Evolutionary conservation across 1,284 basidiomycete genomes (phyloP).

Genomic region (Ganoderma lucidum): DNA sequence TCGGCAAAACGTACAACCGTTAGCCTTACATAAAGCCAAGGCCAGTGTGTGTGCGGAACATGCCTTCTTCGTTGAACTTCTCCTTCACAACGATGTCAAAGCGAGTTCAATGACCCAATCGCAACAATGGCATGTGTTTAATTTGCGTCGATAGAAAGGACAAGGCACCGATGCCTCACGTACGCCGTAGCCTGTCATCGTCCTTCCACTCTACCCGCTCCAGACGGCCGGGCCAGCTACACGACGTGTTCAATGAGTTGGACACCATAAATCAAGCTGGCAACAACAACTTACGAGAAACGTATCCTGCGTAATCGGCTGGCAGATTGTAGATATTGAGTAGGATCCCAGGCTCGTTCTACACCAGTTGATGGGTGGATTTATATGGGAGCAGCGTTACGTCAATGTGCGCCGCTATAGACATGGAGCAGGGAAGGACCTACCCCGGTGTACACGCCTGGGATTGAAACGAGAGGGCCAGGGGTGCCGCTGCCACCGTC

Average conservation of each 20-base stretch:
- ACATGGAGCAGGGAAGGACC: neutral
- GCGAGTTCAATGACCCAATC: neutral
- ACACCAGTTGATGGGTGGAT: neutral
- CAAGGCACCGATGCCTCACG: neutral
- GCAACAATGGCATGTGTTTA: neutral
- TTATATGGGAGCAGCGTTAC: neutral
- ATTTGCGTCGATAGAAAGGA: neutral
- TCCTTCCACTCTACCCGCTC: conserved; percentile 21
- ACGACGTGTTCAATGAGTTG: neutral
- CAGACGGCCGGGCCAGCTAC: conserved; percentile 34
- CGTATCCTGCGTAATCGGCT: conserved; percentile 27
- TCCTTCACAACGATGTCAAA: neutral
- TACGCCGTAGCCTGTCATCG: neutral
- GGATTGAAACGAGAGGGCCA: conserved; percentile 50
- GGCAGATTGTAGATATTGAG: conserved; percentile 35
- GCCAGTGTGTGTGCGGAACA: neutral
- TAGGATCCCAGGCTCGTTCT: conserved; percentile 36
- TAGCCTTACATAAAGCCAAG: neutral
- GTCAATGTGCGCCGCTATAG: neutral
- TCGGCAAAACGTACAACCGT: neutral
- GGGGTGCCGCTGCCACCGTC: conserved; percentile 50
- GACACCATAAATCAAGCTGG: neutral
- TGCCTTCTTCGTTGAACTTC: neutral
- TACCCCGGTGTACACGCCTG: conserved; percentile 51
- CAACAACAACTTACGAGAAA: conserved; percentile 26